Conservation (phyloP, 495 filamentous ascomycete genomes). For the Jackrogersella minutella region DNA sequence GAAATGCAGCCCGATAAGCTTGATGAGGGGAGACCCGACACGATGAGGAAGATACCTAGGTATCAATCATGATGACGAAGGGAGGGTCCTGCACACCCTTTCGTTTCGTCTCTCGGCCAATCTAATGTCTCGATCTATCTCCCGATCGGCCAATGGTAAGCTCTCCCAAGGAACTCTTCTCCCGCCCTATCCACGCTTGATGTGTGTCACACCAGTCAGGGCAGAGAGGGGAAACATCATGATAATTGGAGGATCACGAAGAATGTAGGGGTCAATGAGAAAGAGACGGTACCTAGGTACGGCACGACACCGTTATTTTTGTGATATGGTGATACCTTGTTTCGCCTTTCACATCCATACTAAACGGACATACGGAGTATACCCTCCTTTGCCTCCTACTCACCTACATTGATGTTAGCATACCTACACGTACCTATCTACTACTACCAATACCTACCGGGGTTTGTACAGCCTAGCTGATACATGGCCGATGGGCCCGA, state of each 20-base stretch:
- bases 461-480: conserved; percentile 22
- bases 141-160: conserved; percentile 34
- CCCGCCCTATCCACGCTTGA: conserved; percentile 13
- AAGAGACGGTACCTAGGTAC: conserved; percentile 14
- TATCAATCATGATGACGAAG: conserved; percentile 36
- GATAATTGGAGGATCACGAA: conserved; percentile 28
- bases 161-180: conserved; percentile 33
- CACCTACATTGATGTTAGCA: background rate
- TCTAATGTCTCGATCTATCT: conserved; percentile 30
- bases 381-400: conserved; percentile 8
- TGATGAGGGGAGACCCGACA: conserved; percentile 30
- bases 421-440: background rate
- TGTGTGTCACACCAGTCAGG: conserved; percentile 39
- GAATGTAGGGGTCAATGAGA: conserved; percentile 12
- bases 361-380: conserved; percentile 31
- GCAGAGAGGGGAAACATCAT: conserved; percentile 34
- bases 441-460: background rate
- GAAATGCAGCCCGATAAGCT: conserved; percentile 38
- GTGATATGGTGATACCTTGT: conserved; percentile 33
- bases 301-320: conserved; percentile 31
- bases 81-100: background rate
- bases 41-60: conserved; percentile 38
- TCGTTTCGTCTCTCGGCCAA: conserved; percentile 23
- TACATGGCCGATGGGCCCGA: conserved; percentile 30
- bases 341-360: conserved; percentile 1